These are phyloP conservation scores for Suillus fuscotomentosus DNA, from an alignment of 768 basidiomycete species.

Conservation along the genomic window DNA sequence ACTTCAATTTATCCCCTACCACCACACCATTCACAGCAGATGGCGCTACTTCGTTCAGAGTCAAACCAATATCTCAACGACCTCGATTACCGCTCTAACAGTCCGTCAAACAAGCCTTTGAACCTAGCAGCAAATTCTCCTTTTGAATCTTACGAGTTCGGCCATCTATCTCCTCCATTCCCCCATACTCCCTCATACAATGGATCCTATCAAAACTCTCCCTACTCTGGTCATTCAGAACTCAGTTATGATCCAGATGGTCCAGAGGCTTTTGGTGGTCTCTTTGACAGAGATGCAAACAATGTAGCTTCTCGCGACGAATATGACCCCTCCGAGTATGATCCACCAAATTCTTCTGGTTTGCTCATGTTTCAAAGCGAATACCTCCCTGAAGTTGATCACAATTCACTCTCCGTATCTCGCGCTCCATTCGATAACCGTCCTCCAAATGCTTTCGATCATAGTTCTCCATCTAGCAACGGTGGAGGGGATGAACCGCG, in stretches of 20 bases:
- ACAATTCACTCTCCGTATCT: conserved; percentile 36
- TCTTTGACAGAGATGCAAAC: conserved; percentile 49
- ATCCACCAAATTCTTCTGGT: conserved; percentile 47
- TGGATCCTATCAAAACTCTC: conserved; percentile 69
- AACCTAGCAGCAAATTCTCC: conserved; percentile 21
- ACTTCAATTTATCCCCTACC: not conserved
- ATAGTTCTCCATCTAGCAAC: conserved; percentile 63
- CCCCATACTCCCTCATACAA: conserved; percentile 57
- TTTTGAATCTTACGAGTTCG: conserved; percentile 42
- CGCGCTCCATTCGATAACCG: conserved; percentile 35
- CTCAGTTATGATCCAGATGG: conserved; percentile 52
- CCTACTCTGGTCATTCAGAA: conserved; percentile 69
- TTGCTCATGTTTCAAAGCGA: conserved; percentile 62
- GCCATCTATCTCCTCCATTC: conserved; percentile 37
- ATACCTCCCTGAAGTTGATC: conserved; percentile 36
- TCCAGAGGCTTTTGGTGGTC: conserved; percentile 41
- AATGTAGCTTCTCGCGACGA: conserved; percentile 39
- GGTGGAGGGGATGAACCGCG: conserved; percentile 48
- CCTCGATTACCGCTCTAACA: conserved; percentile 23
- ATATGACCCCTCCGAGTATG: conserved; percentile 77
- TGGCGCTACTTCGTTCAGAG: conserved; percentile 31
- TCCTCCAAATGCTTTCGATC: conserved; percentile 51
- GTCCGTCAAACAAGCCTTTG: conserved; percentile 28
- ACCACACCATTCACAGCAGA: not conserved
- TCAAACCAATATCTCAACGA: conserved; percentile 16